Conservation (phyloP, 2,329 filamentous ascomycete species). For the Fusarium sp. region DNA sequence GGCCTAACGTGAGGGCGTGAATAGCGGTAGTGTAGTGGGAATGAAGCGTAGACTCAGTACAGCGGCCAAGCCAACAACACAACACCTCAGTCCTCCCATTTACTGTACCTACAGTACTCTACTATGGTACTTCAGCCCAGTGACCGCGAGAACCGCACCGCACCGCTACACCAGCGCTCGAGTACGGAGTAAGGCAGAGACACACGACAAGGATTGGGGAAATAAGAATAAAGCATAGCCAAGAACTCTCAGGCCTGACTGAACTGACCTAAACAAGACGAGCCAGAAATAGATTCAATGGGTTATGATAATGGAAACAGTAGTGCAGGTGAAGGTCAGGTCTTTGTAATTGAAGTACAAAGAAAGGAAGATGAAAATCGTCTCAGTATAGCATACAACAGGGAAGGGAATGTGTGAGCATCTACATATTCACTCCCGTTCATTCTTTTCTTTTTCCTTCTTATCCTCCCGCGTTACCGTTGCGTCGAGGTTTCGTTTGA, state of each 20-base stretch:
- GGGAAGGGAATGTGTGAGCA: neutral
- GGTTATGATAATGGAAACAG: constrained; percentile 26
- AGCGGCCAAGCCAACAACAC: constrained; percentile 40
- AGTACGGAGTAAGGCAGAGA: constrained; percentile 12
- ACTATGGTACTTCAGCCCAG: constrained; percentile 35
- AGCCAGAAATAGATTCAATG: constrained; percentile 43
- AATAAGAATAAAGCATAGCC: constrained; percentile 27
- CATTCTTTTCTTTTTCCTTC: constrained; percentile 8
- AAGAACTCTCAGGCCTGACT: constrained; percentile 26
- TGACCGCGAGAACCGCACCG: constrained; percentile 24
- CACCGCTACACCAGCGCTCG: constrained; percentile 13
- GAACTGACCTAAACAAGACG: constrained; percentile 1
- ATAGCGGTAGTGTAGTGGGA: constrained; percentile 31
- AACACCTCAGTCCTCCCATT: neutral
- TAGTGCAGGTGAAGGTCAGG: constrained; percentile 24
- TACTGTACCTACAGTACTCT: too few relatives aligned
- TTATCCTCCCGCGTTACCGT: constrained; percentile 7
- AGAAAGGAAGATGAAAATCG: constrained; percentile 32
- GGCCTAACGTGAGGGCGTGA: constrained; percentile 32
- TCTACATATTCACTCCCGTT: constrained; percentile 5
- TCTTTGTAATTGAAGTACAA: constrained; percentile 20
- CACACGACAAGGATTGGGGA: constrained; percentile 39
- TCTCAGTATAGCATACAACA: neutral
- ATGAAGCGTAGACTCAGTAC: constrained; percentile 32
- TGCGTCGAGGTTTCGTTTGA: constrained; percentile 33